Conservation (phyloP, 2,329 filamentous ascomycete species). For the Pyrenophora seminiperda region DNA sequence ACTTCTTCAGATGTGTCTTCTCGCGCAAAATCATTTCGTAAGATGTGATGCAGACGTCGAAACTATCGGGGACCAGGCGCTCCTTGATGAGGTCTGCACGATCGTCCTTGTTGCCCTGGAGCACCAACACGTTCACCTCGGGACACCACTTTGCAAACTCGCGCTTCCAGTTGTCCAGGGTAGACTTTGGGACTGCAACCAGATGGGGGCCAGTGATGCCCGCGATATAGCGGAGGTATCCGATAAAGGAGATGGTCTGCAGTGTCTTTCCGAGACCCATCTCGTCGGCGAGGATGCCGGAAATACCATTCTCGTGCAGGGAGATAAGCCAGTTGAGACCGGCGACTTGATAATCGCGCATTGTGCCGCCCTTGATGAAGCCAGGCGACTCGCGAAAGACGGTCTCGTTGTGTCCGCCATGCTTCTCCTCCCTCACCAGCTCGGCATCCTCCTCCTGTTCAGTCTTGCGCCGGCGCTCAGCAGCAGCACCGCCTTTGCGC, state of each 20-base stretch:
- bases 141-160: constrained; percentile 95
- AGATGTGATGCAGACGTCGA: constrained; percentile 97
- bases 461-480: constrained; percentile 80
- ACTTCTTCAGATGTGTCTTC: constrained; percentile 93
- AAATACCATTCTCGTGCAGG: constrained; percentile 97
- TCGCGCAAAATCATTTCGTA: constrained; percentile 99
- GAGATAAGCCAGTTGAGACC: constrained; percentile 98
- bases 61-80: constrained; percentile 88
- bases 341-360: constrained; percentile 96
- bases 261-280: constrained; percentile 98
- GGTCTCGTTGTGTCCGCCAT: constrained; percentile 77
- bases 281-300: constrained; percentile 94
- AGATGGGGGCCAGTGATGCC: constrained; percentile 90
- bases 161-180: constrained; percentile 96
- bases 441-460: constrained; percentile 98
- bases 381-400: constrained; percentile 90
- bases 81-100: constrained; percentile 87
- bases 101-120: constrained; percentile 95
- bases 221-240: constrained; percentile 89
- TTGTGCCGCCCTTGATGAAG: constrained; percentile 81
- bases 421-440: constrained; percentile 81
- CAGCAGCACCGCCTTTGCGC: constrained; percentile 82
- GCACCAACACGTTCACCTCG: constrained; percentile 89
- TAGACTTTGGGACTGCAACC: constrained; percentile 92
- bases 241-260: constrained; percentile 95